A percentile compares a stretch with the other conserved stretches of the same genome.
phyloP scores from a whole-genome alignment of 1,284 basidiomycete genomes.

The Irpex sp. region DNA sequence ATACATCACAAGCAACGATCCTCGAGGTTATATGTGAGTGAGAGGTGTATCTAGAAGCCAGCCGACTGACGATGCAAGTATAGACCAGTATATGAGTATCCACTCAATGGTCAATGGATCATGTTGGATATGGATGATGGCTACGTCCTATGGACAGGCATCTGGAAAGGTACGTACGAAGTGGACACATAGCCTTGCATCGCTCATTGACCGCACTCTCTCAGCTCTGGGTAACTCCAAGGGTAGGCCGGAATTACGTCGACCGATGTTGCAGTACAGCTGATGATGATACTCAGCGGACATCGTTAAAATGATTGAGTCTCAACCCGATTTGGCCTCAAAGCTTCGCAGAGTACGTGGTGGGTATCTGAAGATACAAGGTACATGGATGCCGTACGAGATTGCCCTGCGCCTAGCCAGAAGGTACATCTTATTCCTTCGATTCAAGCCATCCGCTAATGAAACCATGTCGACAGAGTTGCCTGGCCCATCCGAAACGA shows the following conservation, averaged over 20 bases:
- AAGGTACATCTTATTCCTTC: conserved; percentile 40
- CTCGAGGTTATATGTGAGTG: conserved; percentile 78
- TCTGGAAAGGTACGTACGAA: conserved; percentile 71
- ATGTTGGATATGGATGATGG: conserved; percentile 92
- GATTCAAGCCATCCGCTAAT: background rate
- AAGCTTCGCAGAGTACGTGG: conserved; percentile 79
- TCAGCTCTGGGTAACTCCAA: conserved; percentile 81
- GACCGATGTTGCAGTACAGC: conserved; percentile 2
- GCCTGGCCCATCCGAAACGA: conserved; percentile 88
- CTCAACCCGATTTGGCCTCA: conserved; percentile 78
- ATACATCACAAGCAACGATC: conserved; percentile 84
- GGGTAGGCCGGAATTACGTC: conserved; percentile 38
- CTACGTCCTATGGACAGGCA: conserved; percentile 83
- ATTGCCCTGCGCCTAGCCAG: conserved; percentile 72
- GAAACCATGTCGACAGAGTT: conserved; percentile 44
- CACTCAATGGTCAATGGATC: conserved; percentile 84
- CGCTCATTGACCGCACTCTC: conserved; percentile 1
- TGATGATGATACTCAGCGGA: conserved; percentile 50
- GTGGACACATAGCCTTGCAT: background rate
- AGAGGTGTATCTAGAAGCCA: background rate
- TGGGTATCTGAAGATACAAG: conserved; percentile 85
- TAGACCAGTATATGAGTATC: conserved; percentile 85
- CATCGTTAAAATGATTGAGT: conserved; percentile 87
- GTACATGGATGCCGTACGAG: conserved; percentile 89
- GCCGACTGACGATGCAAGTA: conserved; percentile 3